Base-by-base conservation (phyloP, 139 green algal genomes). In the Picochlorum sp. region DNA sequence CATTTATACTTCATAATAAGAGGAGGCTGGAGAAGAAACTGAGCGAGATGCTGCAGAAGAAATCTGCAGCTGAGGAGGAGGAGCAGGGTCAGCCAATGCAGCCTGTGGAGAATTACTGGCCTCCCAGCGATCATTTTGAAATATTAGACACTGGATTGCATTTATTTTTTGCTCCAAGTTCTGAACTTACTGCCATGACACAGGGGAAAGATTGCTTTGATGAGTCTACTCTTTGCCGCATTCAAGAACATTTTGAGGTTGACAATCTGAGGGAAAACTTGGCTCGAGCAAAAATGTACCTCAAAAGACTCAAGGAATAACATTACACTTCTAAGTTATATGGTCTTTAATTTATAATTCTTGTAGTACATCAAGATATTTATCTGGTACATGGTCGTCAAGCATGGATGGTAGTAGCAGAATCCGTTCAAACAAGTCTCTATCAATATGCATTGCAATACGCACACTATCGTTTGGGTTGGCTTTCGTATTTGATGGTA, bases 361-460 rank as follows among this genome's bases (percentile, higher is more conserved):
- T 58, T 83, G 57, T 26, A 84, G 34, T 13, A 52, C 75, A 20
- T 41, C 32, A 4, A 84, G 34, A 47, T 80, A 80, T 4, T 37
- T 56, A 56, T 84, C 69, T 0, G 77, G 77, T 24, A 84, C 28
- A 68, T 84, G 77, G 30, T 84, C 66, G 9, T 58, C 41, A 20
- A 84, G 41, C 16, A 69, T 72, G 11, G 82, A 76, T 11, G 71
- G 63, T 51, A 73, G 34, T 4, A 84, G 23, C 32, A 84, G 49
- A 34, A 84, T 41, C 13, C 74, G 61, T 26, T 70, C 69, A 61
- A 84, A 84, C 8, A 26, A 49, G 4, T 38, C 23, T n/a, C 62
- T 41, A 13, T 72, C 62, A 0, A 75, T 76, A 13, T 83, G 69
- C 13, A 71, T 34, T 8, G 73, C 59, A 11, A 69, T 49, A 15